phyloP scores from a whole-genome alignment of 2,329 filamentous ascomycete species.

The Exophiala sp. region DNA sequence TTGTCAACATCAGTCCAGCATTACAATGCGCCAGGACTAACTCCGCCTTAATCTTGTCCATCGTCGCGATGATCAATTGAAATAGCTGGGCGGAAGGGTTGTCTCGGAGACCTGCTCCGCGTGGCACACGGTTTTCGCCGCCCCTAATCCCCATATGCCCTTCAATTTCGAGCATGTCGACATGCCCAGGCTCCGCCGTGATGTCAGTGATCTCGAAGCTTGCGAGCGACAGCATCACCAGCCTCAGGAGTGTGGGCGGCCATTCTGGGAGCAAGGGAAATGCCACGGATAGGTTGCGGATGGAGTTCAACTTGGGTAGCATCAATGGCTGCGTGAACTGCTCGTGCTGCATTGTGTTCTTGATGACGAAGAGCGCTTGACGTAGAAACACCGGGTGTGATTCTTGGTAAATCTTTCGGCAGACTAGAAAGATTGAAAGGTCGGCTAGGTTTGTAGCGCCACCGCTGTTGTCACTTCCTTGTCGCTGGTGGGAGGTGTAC shows the following conservation, averaged over 20 bases:
- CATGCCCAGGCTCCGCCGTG: background rate
- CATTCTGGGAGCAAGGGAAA: background rate
- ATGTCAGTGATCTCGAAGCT: background rate
- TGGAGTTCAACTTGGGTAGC: background rate
- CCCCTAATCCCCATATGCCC: too few species aligned
- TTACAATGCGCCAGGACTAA: too few species aligned
- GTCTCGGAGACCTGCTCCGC: too few species aligned
- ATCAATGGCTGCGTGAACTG: background rate
- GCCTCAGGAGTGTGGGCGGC: background rate
- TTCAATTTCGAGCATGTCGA: too few species aligned
- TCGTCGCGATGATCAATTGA: too few species aligned
- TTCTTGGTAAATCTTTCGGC: constrained; percentile 1
- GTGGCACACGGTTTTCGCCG: too few species aligned
- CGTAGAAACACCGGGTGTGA: background rate
- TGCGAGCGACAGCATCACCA: background rate
- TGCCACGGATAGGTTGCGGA: background rate
- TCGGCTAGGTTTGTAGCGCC: background rate
- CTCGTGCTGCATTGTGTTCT: background rate
- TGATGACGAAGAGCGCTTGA: background rate
- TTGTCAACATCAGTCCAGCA: too few species aligned
- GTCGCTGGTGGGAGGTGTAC: too few species aligned
- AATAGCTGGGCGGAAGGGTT: too few species aligned
- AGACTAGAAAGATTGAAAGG: background rate
- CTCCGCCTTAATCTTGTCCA: too few species aligned
- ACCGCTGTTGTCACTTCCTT: too few species aligned